Evolutionary conservation across 1,284 basidiomycete species (phyloP), one percentile per base, ranked within the genome.

Genomic region (Trichosporon sp.): DNA sequence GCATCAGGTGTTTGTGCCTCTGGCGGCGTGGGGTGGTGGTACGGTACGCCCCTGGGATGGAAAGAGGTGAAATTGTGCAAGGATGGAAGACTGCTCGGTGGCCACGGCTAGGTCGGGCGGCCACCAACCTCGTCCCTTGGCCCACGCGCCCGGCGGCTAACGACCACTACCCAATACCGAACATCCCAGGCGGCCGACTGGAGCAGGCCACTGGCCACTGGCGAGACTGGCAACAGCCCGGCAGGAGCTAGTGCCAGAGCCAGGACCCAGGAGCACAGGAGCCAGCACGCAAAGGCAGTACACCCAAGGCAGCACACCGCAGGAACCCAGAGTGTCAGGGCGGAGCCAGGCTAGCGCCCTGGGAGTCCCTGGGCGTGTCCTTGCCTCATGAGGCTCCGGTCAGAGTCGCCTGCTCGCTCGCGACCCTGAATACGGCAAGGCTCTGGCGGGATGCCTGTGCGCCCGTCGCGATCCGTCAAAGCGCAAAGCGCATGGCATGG

Each of bases 71-170:
- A 54, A 48, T 48, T 16, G 38, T n/a, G 59, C 35, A 63, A 35
- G 32, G 32, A 26, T 26, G 26, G 26, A 61, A 35, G 59, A 63
- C 4, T 10, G 7, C 59, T 63, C 59, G 59, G 31, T 63, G 59
- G 32, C 31, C 59, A 35, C 31, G 59, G 26, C 26, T 2, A 26
- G 26, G 26, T 26, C 26, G 26, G 26, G 26, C 26, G 26, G 26
- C 26, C 26, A 26, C 26, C 26, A 31, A 19, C 32, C 14, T 7
- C 32, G 56, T 35, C 59, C 59, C 59, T 63, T 37, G 12, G 59
- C 59, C 59, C 59, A 63, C 59, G 59, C 59, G 59, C 59, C 31
- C 31, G 19, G 59, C 59, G 59, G 59, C 59, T 63, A 32, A 63
- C 32, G 59, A 63, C 59, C 16, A 14, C 16, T 32, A 37, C 59